Conservation (phyloP, 83 land plant genomes). For the Picea engelmannii region DNA sequence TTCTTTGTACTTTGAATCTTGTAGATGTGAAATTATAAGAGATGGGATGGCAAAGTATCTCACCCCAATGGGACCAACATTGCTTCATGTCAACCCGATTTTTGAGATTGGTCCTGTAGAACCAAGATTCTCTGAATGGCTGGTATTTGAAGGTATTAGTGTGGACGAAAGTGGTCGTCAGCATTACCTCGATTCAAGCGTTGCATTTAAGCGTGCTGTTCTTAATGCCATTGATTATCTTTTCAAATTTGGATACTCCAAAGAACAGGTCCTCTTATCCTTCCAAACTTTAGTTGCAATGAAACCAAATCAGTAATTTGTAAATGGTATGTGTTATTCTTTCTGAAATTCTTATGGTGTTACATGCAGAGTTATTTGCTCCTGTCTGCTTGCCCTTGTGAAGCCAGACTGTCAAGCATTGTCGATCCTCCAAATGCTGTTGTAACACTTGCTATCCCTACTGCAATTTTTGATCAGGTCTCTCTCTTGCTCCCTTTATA, state of each 20-base stretch:
- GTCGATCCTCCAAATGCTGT: slow-evolving; percentile 46
- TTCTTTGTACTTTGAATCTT: not conserved
- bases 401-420: slow-evolving; percentile 46
- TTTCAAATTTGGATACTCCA: slow-evolving; percentile 44
- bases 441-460: slow-evolving; percentile 45
- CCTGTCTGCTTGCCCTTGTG: slow-evolving; percentile 46
- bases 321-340: not conserved
- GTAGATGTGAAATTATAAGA: slow-evolving; percentile 42
- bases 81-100: slow-evolving; percentile 45
- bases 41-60: slow-evolving; percentile 50
- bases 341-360: not conserved
- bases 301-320: not conserved
- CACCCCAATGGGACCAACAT: slow-evolving; percentile 51
- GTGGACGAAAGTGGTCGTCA: slow-evolving; percentile 48
- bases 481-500: not conserved
- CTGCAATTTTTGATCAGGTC: slow-evolving; percentile 47
- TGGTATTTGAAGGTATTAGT: slow-evolving; percentile 50
- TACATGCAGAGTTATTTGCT: slow-evolving; percentile 35
- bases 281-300: not conserved
- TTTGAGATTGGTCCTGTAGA: slow-evolving; percentile 52
- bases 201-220: slow-evolving; percentile 46
- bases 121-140: slow-evolving; percentile 51
- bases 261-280: slow-evolving; percentile 33
- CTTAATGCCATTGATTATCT: slow-evolving; percentile 46
- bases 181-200: slow-evolving; percentile 46